Percentiles rank a stretch among this genome's conserved stretches.
Evolutionary conservation across 2,329 filamentous ascomycete genomes (phyloP).

Genomic region (Pseudogymnoascus verrucosus): DNA sequence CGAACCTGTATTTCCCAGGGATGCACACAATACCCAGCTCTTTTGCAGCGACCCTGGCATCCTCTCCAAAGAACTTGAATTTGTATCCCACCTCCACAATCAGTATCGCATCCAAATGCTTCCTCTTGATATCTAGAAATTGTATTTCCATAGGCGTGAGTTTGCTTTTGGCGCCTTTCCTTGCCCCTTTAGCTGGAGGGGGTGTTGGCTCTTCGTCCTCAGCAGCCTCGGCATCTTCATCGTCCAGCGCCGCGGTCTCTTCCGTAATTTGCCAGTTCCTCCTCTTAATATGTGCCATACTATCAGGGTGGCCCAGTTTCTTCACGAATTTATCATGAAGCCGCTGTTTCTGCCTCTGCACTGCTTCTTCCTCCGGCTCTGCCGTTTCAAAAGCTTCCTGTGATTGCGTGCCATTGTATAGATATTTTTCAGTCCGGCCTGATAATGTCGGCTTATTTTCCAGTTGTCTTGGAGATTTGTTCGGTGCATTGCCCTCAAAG

Average conservation of each 20-base stretch:
- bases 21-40: conserved; percentile 94
- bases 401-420: conserved; percentile 36
- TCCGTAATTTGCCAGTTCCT: conserved; percentile 47
- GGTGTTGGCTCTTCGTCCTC: conserved; percentile 49
- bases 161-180: conserved; percentile 68
- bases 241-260: conserved; percentile 38
- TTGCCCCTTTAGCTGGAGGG: conserved; percentile 44
- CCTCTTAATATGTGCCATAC: conserved; percentile 59
- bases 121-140: conserved; percentile 86
- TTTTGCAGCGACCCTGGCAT: conserved; percentile 81
- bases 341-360: conserved; percentile 54
- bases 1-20: conserved; percentile 87
- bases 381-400: conserved; percentile 25
- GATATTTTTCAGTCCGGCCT: conserved; percentile 43
- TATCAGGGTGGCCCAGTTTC: conserved; percentile 81
- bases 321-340: conserved; percentile 81
- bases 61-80: conserved; percentile 93
- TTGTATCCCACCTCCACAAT: conserved; percentile 97
- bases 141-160: conserved; percentile 93
- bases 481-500: conserved; percentile 33
- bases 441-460: conserved; percentile 23
- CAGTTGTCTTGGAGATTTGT: conserved; percentile 21
- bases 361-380: conserved; percentile 42
- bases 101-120: conserved; percentile 81
- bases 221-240: conserved; percentile 49